Conservation (phyloP, 768 basidiomycete species). For the Saitozyma podzolica region DNA sequence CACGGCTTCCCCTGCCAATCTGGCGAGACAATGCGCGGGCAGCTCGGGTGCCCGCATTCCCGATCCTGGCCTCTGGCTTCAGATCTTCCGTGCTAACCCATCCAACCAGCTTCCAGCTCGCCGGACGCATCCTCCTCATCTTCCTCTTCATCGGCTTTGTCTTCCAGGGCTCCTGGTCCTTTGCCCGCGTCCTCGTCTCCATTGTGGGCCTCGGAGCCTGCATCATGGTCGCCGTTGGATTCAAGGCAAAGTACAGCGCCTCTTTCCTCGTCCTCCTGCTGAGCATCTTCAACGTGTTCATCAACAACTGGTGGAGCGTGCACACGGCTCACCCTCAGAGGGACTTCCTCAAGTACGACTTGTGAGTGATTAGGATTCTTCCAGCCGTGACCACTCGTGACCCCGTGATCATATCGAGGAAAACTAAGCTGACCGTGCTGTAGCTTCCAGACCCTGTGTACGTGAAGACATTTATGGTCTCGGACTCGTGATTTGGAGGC, state of each 20-base stretch:
- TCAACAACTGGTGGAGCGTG: slow-evolving; percentile 98
- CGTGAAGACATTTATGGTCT: slow-evolving; percentile 20
- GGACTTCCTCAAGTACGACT: slow-evolving; percentile 99
- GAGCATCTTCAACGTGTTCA: slow-evolving; percentile 93
- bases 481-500: neutral
- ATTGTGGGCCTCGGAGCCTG: slow-evolving; percentile 89
- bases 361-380: slow-evolving; percentile 52
- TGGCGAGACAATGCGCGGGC: neutral
- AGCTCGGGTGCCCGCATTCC: neutral
- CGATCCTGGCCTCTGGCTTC: no score
- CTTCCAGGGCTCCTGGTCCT: slow-evolving; percentile 85
- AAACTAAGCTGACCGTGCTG: slow-evolving; percentile 5
- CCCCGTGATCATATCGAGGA: neutral
- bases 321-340: slow-evolving; percentile 89
- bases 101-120: slow-evolving; percentile 81
- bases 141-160: slow-evolving; percentile 99
- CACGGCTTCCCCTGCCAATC: neutral
- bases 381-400: neutral
- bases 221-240: slow-evolving; percentile 93
- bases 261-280: slow-evolving; percentile 89
- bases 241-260: slow-evolving; percentile 99
- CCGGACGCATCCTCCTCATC: slow-evolving; percentile 93
- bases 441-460: slow-evolving; percentile 77
- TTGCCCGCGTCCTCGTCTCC: slow-evolving; percentile 81
- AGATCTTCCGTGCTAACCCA: neutral